These are phyloP conservation scores for Colletotrichum phormii DNA, from an alignment of 2,329 filamentous ascomycete genomes.

Conservation along the genomic window DNA sequence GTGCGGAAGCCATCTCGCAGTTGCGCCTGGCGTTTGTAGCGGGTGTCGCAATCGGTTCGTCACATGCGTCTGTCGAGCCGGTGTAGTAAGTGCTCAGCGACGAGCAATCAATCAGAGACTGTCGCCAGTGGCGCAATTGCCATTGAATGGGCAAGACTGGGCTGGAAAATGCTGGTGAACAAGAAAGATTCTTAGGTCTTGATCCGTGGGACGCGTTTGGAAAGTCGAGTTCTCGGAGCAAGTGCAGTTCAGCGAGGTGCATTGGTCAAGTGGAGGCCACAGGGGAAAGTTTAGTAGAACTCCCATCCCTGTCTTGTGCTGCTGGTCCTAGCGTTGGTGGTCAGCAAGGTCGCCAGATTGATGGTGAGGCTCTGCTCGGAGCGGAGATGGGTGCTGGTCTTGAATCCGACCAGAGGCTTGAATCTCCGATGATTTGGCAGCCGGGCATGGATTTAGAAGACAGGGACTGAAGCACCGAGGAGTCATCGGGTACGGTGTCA, in stretches of 20 bases:
- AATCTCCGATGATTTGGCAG: not conserved
- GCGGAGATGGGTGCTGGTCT: not conserved
- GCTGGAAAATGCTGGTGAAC: not conserved
- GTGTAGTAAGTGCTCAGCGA: not conserved
- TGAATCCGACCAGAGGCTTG: not conserved
- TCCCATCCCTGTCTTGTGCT: not conserved
- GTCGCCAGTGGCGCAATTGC: not conserved
- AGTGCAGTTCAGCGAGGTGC: not conserved
- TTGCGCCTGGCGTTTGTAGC: not conserved
- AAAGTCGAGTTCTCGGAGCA: conserved; percentile 14
- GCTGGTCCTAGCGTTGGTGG: conserved; percentile 7
- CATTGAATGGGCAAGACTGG: not conserved
- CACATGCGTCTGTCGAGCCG: not conserved
- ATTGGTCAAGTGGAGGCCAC: conserved; percentile 3
- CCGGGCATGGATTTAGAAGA: not conserved
- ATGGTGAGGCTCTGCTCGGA: not conserved
- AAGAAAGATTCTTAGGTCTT: conserved; percentile 14
- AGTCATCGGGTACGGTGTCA: too few relatives aligned
- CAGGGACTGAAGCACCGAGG: not conserved
- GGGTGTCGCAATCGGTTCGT: conserved; percentile 5
- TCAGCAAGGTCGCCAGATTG: not conserved
- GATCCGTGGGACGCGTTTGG: conserved; percentile 22
- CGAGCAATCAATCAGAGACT: not conserved
- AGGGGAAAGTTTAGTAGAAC: conserved; percentile 23
- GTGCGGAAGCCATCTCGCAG: conserved; percentile 19